Conservation (phyloP, 306 rosid genomes). For the Malus orientalis region DNA sequence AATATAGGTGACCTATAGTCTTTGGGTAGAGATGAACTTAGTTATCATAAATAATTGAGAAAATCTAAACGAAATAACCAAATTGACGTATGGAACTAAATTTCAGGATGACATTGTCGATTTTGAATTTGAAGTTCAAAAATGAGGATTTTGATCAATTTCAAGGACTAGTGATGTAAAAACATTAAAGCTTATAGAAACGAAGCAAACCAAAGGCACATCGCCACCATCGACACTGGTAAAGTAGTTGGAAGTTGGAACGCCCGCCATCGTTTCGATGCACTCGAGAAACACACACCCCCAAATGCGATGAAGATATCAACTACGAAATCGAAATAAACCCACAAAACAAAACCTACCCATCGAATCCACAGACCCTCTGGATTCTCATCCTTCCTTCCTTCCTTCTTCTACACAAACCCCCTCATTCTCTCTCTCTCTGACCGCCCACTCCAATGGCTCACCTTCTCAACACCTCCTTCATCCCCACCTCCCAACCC, state of each 20-base stretch:
- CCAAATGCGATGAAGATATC: background rate
- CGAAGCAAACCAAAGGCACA: background rate
- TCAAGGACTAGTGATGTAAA: too few relatives aligned
- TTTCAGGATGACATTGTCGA: too few relatives aligned
- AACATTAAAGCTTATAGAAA: background rate
- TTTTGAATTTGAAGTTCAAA: too few relatives aligned
- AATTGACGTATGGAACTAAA: too few relatives aligned
- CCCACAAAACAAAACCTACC: background rate
- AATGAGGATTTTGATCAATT: too few relatives aligned
- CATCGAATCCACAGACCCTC: background rate
- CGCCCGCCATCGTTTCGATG: slow-evolving; percentile 81
- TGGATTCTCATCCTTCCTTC: too few relatives aligned
- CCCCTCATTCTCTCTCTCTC: background rate
- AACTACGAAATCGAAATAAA: background rate
- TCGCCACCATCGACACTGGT: slow-evolving; percentile 18
- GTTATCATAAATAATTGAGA: too few relatives aligned
- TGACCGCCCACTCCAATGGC: slow-evolving; percentile 39
- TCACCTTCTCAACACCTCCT: slow-evolving; percentile 66
- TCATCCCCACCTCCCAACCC: slow-evolving; percentile 34
- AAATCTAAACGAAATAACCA: too few relatives aligned
- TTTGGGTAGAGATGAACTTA: too few relatives aligned
- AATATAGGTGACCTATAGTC: too few relatives aligned
- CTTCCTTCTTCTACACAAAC: too few relatives aligned
- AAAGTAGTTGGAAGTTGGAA: slow-evolving; percentile 49
- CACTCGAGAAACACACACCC: slow-evolving; percentile 33